A percentile compares a stretch with the other conserved stretches of the same genome.
Evolutionary conservation across 768 basidiomycete species (phyloP).

Genomic region (Serpula lacrymans): DNA sequence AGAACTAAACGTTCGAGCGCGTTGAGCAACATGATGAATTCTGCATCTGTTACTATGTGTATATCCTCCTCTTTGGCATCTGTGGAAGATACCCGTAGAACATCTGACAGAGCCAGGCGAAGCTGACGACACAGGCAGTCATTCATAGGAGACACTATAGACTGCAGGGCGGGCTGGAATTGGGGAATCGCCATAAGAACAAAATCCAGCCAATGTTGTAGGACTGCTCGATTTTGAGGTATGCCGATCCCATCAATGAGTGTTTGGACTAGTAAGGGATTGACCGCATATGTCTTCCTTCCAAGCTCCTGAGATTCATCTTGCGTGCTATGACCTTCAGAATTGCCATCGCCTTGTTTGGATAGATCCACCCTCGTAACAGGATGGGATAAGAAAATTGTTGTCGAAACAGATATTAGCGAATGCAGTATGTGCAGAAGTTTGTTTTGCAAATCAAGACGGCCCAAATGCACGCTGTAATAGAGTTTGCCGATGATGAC

Average conservation of each 20-base stretch:
- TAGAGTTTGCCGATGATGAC: constrained; percentile 74
- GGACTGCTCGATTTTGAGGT: constrained; percentile 67
- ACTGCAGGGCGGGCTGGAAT: constrained; percentile 68
- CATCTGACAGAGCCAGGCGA: constrained; percentile 50
- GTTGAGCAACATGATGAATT: constrained; percentile 80
- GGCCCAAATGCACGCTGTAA: constrained; percentile 60
- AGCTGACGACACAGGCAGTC: constrained; percentile 79
- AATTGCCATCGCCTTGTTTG: constrained; percentile 29
- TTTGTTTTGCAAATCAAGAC: constrained; percentile 89
- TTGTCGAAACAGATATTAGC: constrained; percentile 63
- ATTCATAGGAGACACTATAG: constrained; percentile 67
- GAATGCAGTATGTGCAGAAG: constrained; percentile 89
- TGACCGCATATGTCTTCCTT: constrained; percentile 46
- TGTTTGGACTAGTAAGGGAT: constrained; percentile 72
- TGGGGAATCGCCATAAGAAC: constrained; percentile 87
- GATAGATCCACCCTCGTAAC: constrained; percentile 10
- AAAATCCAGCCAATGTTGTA: constrained; percentile 98
- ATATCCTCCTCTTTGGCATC: constrained; percentile 40
- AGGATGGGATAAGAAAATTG: constrained; percentile 18
- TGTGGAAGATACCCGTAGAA: constrained; percentile 40
- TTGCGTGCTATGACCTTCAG: constrained; percentile 29
- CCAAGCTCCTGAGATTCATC: constrained; percentile 31
- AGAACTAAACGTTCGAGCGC: constrained; percentile 79
- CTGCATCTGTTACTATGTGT: constrained; percentile 67
- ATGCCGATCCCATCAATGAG: constrained; percentile 77